A percentile compares a stretch with the other conserved stretches of the same genome.
phyloP scores from a whole-genome alignment of 495 filamentous ascomycete genomes.

The Neurospora sp. region DNA sequence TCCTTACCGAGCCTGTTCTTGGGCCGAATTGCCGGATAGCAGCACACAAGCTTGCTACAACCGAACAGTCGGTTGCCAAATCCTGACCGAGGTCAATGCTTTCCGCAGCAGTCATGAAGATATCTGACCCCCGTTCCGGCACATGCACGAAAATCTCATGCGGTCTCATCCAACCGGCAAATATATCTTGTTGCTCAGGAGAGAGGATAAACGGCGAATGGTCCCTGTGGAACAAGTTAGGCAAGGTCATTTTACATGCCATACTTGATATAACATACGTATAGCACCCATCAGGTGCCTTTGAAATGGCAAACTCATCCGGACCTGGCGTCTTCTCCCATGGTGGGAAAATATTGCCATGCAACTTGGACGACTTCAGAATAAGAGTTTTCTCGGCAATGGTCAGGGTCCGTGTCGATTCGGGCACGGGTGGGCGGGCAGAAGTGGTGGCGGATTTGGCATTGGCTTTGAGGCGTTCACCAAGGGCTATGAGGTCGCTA shows the following conservation, averaged over 20 bases:
- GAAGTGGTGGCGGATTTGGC: conserved; percentile 10
- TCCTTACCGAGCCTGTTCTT: conserved; percentile 24
- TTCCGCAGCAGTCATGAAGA: conserved; percentile 43
- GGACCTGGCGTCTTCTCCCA: conserved; percentile 55
- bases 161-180: conserved; percentile 76
- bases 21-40: conserved; percentile 39
- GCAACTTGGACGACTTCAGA: conserved; percentile 63
- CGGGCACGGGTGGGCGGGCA: conserved; percentile 32
- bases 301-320: conserved; percentile 1
- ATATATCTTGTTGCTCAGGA: conserved; percentile 53
- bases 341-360: conserved; percentile 71
- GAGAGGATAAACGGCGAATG: conserved; percentile 58
- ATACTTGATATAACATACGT: background rate
- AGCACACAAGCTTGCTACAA: conserved; percentile 91
- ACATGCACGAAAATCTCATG: conserved; percentile 34
- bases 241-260: background rate
- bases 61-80: conserved; percentile 87
- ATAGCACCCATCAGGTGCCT: background rate
- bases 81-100: conserved; percentile 84
- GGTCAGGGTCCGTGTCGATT: conserved; percentile 52
- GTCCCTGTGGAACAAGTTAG: conserved; percentile 45
- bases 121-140: conserved; percentile 13
- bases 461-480: conserved; percentile 60
- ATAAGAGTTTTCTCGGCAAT: conserved; percentile 71
- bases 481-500: conserved; percentile 52